Base-by-base conservation (phyloP, 176 grass and related monocot species). In the Chrysopogon serrulatus region DNA sequence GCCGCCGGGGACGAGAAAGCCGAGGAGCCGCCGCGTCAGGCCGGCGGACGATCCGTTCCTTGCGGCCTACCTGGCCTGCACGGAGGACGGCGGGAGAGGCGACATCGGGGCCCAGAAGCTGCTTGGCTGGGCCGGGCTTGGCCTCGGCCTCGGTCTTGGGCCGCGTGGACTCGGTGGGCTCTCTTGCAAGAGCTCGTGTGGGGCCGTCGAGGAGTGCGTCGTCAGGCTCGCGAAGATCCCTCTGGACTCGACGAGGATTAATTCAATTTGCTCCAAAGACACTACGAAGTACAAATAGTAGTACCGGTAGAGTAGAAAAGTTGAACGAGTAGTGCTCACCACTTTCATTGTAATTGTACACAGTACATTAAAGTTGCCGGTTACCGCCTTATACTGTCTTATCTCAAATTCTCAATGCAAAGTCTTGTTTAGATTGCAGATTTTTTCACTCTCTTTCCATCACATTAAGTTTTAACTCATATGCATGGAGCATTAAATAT, bases 31-130 rank as follows among this genome's bases (percentile, higher is more conserved):
- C 44, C 19, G 59, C 41, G 68, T 71, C 36, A 63, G 78, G 73
- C 70, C 85, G 4, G 83, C 80, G 36, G 87, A 90, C 9, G 96
- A 98, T 48, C 93, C 91, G 11, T 98, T 98, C 39, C 89, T 95
- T 0, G 93, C 93, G 15, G 96, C 96, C 44, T 92, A 88, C 68
- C 73, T 87, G 28, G 91, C 92, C 26, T 98, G 96, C 87, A 95
- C 93, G 39, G 83, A 72, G 9, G 69, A 28, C 41, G 11, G 23
- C 13, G 47, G 23, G 56, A 65, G 8, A 28, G 0, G 21, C 11
- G 21, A n/a, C 43, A 59, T 42, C 49, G 66, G 71, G 18, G 3
- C 24, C 10, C 43, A 59, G 57, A 88, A 39, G 76, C 26, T 56
- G 74, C 47, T 62, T 10, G 41, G 84, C 2, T 87, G 87, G 83